These are phyloP conservation scores for Fusarium metavorans DNA, from an alignment of 2,329 filamentous ascomycete genomes.

Conservation along the genomic window DNA sequence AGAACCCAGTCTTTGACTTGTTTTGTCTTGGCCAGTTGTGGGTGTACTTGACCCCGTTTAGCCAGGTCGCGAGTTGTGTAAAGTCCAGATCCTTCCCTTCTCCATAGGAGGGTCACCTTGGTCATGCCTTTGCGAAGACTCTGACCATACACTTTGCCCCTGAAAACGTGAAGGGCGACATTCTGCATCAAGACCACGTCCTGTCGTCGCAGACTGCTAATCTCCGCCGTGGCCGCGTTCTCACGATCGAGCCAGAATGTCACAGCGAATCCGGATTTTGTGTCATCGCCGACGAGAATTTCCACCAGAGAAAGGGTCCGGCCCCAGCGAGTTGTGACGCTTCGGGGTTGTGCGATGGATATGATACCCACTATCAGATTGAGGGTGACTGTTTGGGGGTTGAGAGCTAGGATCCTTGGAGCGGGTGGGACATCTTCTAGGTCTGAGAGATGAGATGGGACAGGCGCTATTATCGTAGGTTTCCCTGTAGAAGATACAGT, in stretches of 20 bases:
- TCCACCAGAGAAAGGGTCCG: conserved; percentile 76
- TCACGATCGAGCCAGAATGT: conserved; percentile 80
- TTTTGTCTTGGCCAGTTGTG: conserved; percentile 72
- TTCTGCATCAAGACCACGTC: conserved; percentile 86
- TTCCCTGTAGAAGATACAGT: conserved; percentile 50
- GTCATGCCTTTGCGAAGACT: conserved; percentile 80
- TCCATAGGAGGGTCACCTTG: conserved; percentile 73
- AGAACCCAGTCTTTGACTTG: conserved; percentile 81
- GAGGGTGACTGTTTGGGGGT: conserved; percentile 84
- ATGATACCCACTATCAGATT: conserved; percentile 86
- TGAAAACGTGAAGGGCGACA: conserved; percentile 81
- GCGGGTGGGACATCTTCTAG: conserved; percentile 79
- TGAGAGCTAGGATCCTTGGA: conserved; percentile 72
- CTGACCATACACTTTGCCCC: conserved; percentile 84
- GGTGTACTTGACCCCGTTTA: conserved; percentile 49
- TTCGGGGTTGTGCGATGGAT: conserved; percentile 74
- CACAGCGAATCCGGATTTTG: conserved; percentile 81
- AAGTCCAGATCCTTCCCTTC: conserved; percentile 64
- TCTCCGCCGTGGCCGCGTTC: conserved; percentile 46
- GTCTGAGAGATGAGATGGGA: conserved; percentile 58
- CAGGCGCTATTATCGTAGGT: conserved; percentile 32
- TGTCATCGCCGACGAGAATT: conserved; percentile 87
- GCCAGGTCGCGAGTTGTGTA: conserved; percentile 67
- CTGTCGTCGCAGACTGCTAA: conserved; percentile 69
- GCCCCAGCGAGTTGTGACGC: conserved; percentile 75